Evolutionary conservation across 305 asterid genomes (phyloP).

Genomic region (Rubia balearica): DNA sequence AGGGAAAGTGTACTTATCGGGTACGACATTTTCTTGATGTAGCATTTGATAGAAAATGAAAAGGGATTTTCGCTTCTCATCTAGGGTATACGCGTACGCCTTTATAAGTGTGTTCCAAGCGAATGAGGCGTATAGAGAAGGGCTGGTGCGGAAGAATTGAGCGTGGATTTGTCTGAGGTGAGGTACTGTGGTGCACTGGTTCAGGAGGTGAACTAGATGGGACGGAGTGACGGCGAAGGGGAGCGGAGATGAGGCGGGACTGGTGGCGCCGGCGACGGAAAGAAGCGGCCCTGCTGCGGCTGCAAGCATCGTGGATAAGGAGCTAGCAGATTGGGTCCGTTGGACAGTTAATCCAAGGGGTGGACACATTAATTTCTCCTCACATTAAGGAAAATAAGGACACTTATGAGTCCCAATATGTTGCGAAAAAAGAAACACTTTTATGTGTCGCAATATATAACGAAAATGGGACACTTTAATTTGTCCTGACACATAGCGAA

Average conservation of each 20-base stretch:
- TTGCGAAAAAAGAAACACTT: no score
- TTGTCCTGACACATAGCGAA: no score
- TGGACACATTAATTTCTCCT: no score
- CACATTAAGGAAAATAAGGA: no score
- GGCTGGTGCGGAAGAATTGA: conserved; percentile 42
- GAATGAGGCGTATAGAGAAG: conserved; percentile 37
- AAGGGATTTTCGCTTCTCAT: conserved; percentile 37
- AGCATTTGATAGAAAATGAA: conserved; percentile 37
- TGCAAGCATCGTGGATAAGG: conserved; percentile 19
- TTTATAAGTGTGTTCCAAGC: conserved; percentile 58
- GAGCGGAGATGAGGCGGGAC: background rate
- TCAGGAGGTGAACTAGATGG: conserved; percentile 41
- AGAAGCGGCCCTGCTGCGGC: conserved; percentile 14
- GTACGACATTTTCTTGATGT: conserved; percentile 27
- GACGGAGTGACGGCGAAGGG: conserved; percentile 13
- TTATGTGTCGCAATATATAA: no score
- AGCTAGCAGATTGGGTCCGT: no score
- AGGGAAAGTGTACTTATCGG: conserved; percentile 75
- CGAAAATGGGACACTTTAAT: no score
- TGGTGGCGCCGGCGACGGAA: conserved; percentile 21
- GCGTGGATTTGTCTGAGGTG: conserved; percentile 71
- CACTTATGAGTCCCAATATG: no score
- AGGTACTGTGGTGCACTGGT: conserved; percentile 45
- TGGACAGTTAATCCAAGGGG: no score
- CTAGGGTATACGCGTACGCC: conserved; percentile 52